Base-by-base conservation (phyloP, 1,284 basidiomycete species). In the Meira miltonrushii region DNA sequence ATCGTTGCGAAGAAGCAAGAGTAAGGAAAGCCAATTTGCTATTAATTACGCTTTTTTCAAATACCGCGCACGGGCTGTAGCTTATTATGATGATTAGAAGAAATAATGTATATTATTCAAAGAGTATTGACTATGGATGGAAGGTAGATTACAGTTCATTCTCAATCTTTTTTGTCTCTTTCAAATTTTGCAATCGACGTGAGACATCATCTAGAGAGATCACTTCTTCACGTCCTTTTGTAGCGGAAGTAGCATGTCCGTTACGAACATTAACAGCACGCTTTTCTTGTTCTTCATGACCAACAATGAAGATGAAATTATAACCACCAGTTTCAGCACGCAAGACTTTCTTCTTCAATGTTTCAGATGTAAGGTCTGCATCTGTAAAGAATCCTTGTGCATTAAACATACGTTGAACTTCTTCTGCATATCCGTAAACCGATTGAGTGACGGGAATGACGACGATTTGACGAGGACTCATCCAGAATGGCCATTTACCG, bases 401-500 rank as follows among this genome's bases (percentile, higher is more conserved):
- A 41, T 28, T 41, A 12, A 98, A 84, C 63, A 82, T 84, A 56
- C 86, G 82, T 33, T 84, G 83, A 38, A 97, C 86, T 76, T 91
- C 84, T 50, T 86, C 81, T 1, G 94, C 94, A 76, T 98, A 99
- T 33, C 88, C 89, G 81, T 72, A 92, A 71, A 86, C 91, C 37
- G 89, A 86, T 12, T 83, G 37, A 15, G 93, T 92, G 39, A 98
- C 92, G 2, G 95, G 95, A 52, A 99, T 89, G 58, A 98, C 88
- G 28, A 95, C 81, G 25, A 96, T 87, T 80, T 98, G 95, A 49
- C 95, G 85, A 12, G 95, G 95, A 0, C 88, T 92, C 52, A 98
- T 78, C 95, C 95, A 99, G 84, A 98, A 96, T 4, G 95, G 95
- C 93, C 94, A 99, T 82, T 96, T 96, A 38, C 95, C 95, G 47